Base-by-base conservation (phyloP, 2,329 filamentous ascomycete genomes). In the Fusarium stilboides region DNA sequence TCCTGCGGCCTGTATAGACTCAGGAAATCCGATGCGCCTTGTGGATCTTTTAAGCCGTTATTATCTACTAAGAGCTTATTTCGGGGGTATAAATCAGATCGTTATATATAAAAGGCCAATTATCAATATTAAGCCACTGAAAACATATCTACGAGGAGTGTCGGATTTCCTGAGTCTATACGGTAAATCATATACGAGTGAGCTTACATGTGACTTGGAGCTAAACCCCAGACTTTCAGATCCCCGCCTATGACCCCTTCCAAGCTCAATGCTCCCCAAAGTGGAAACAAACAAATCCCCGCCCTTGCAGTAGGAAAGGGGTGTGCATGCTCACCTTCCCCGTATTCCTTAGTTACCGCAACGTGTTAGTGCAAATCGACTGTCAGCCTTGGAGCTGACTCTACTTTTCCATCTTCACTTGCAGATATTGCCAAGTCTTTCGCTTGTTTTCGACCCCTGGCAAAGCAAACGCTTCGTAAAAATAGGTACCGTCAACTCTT, bases 171-270 rank as follows among this genome's bases (percentile, higher is more conserved):
- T 24, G n/a, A 24, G 22, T 24, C 5, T 24, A 24, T 24, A 24
- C 22, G 22, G 22, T 31, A 31, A 10, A 31, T 13, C 5, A 10
- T 13, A 28, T 9, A 31, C 28, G 28, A 31, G 28, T 31, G 28
- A 31, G 28, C 28, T 58, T 53, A 47, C 66, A 70, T 69, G 62
- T 69, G 67, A 68, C 44, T 54, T 43, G 37, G 15, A 44, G 64
- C 67, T 68, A 70, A 67, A 55, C 67, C 65, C 65, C 55, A 51
- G 66, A 57, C 52, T 68, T 54, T 49, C 26, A 37, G 34, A 43
- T 8, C 15, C 9, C 42, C 22, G 42, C 24, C 24, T n/a, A 44
- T 28, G 20, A 14, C 24, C 34, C 34, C 24, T 20, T 24, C 17
- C 24, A 31, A 40, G 20, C 45, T 22, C 19, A 31, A 63, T 57